Conservation (phyloP, 192 early-diverging fungal genomes). For the Phlyctochytrium planicorne region DNA sequence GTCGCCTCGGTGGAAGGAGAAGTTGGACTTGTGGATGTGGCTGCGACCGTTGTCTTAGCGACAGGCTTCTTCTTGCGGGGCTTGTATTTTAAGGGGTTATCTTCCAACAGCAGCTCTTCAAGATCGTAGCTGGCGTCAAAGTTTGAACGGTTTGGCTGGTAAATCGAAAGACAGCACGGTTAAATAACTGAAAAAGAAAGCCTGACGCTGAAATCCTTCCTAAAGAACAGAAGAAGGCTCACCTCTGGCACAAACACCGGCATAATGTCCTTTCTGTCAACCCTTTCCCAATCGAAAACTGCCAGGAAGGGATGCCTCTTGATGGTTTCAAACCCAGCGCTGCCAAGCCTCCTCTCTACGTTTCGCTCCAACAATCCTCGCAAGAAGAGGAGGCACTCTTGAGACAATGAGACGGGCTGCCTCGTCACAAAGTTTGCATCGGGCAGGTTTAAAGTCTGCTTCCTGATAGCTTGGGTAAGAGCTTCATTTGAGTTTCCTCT, state of each 20-base stretch:
- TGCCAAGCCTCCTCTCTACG: slow-evolving; percentile 70
- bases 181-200: not conserved
- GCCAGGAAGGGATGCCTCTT: slow-evolving; percentile 52
- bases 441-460: slow-evolving; percentile 62
- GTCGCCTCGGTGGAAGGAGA: not conserved
- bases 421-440: slow-evolving; percentile 34
- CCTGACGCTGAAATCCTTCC: not conserved
- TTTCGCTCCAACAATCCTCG: slow-evolving; percentile 67
- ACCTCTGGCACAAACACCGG: slow-evolving; percentile 58
- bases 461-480: slow-evolving; percentile 57
- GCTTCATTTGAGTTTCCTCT: slow-evolving; percentile 58
- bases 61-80: slow-evolving; percentile 48
- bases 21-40: slow-evolving; percentile 1
- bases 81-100: slow-evolving; percentile 61
- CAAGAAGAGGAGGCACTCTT: slow-evolving; percentile 25
- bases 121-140: slow-evolving; percentile 78
- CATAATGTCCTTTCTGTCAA: slow-evolving; percentile 33
- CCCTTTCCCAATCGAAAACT: slow-evolving; percentile 49
- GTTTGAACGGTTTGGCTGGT: slow-evolving; percentile 44
- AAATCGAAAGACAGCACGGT: no score
- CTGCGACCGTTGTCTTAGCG: slow-evolving; percentile 27
- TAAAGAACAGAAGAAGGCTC: slow-evolving; percentile 5
- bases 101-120: slow-evolving; percentile 70
- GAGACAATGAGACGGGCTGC: slow-evolving; percentile 13
- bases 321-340: slow-evolving; percentile 66